Evolutionary conservation across 805 yeast species (phyloP).

Genomic region (Yarrowia bubula): DNA sequence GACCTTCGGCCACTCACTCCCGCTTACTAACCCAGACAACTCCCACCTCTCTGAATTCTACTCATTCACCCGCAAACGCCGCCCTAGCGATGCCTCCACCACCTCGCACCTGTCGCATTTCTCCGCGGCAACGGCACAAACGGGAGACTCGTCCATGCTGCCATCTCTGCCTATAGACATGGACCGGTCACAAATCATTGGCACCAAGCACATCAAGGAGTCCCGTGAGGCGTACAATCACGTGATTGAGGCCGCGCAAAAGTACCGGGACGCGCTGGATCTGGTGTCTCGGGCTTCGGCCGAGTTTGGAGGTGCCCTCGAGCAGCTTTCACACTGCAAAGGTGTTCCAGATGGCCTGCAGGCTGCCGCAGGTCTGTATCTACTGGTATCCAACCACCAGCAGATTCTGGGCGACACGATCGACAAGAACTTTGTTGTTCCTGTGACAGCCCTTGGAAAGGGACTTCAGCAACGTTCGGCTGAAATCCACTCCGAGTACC

Average conservation of each 20-base stretch:
- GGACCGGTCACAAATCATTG: conserved; percentile 6
- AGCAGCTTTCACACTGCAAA: conserved; percentile 58
- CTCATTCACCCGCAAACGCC: conserved; percentile 10
- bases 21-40: conserved; percentile 9
- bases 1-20: background rate
- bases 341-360: conserved; percentile 40
- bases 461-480: conserved; percentile 47
- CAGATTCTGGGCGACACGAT: conserved; percentile 63
- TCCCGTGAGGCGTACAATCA: conserved; percentile 20
- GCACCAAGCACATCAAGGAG: conserved; percentile 22
- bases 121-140: conserved; percentile 13
- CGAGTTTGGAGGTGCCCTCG: conserved; percentile 68
- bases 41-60: conserved; percentile 26
- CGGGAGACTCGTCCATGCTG: conserved; percentile 4
- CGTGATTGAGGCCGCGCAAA: conserved; percentile 45
- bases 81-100: conserved; percentile 25
- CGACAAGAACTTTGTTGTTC: conserved; percentile 53
- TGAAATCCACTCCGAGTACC: conserved; percentile 54
- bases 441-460: conserved; percentile 48
- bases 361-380: conserved; percentile 56
- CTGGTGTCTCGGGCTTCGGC: conserved; percentile 59
- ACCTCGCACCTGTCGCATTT: conserved; percentile 10
- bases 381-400: conserved; percentile 72
- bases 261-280: conserved; percentile 49
- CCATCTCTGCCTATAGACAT: background rate